Percentiles rank a stretch among this genome's conserved stretches.
Conservation (phyloP, 2,329 filamentous ascomycete genomes). For the Thyridium curvatum region DNA sequence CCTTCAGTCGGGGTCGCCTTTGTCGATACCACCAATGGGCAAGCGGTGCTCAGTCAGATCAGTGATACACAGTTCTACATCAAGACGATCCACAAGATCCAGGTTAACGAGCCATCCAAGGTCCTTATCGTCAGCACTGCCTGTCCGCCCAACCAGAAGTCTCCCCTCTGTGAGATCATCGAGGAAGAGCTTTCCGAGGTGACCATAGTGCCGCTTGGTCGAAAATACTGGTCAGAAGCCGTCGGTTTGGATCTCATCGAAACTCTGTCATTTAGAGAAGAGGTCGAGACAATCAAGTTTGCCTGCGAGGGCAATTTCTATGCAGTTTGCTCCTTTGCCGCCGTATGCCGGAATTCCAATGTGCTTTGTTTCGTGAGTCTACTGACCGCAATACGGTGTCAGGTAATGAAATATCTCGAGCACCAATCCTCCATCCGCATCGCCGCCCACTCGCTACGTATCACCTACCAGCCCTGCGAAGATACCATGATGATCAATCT, state of each 20-base stretch:
- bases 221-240: slow-evolving; percentile 77
- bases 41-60: slow-evolving; percentile 83
- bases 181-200: slow-evolving; percentile 64
- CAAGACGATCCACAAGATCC: slow-evolving; percentile 79
- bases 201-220: slow-evolving; percentile 59
- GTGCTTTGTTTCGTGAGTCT: not conserved
- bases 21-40: slow-evolving; percentile 77
- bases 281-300: slow-evolving; percentile 75
- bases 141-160: slow-evolving; percentile 58
- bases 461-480: slow-evolving; percentile 82
- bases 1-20: slow-evolving; percentile 83
- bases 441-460: slow-evolving; percentile 70
- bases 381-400: slow-evolving; percentile 8
- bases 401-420: slow-evolving; percentile 81
- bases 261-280: slow-evolving; percentile 70
- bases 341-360: slow-evolving; percentile 46
- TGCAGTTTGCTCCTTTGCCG: slow-evolving; percentile 77
- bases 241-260: slow-evolving; percentile 73
- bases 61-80: slow-evolving; percentile 91
- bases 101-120: slow-evolving; percentile 70
- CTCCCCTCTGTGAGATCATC: slow-evolving; percentile 68
- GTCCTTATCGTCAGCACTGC: slow-evolving; percentile 72
- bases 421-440: slow-evolving; percentile 63
- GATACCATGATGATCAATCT: slow-evolving; percentile 95
- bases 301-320: slow-evolving; percentile 80